Base-by-base conservation (phyloP, 192 early-diverging fungal genomes). In the Gaertneriomyces semiglobifer region DNA sequence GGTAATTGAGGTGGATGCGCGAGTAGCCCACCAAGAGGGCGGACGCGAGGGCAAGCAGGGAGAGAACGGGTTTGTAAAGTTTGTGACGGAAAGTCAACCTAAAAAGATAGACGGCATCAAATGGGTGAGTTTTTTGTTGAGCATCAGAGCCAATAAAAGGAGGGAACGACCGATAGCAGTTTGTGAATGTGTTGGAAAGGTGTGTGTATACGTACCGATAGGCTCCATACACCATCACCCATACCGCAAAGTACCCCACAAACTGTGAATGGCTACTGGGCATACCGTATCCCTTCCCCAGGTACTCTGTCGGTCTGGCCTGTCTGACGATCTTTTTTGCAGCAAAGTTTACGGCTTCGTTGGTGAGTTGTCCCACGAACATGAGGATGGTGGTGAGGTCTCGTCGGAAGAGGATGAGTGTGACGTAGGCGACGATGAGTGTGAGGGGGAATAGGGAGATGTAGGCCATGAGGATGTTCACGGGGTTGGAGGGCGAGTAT, bases 251-350 rank as follows among this genome's bases (percentile, higher is more conserved):
- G 70, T 80, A 93, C 42, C 81, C 79, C 67, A 92, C 88, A 66
- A 92, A 91, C 63, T 93, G 90, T 7, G 90, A 67, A 69, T 93
- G 92, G 40, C 81, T 84, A 7, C 87, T 89, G 7, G 92, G 92
- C 92, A 93, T 93, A 5, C 90, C 92, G 70, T 93, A 92, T 6
- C 88, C 89, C 11, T 76, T 74, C 3, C 88, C 87, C 38, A 90
- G 72, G 65, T 86, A 83, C 40, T 74, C 89, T 51, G 77, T 82
- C 4, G 92, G 92, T 53, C 92, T 70, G 44, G 80, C 77, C 64
- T 90, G 67, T 58, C 77, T 77, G 51, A 91, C 70, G 20, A 71
- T 60, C 53, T 74, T 62, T 72, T 93, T 93, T 4, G 89, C 65
- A 0, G 78, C 62, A 40, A 70, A 63, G 66, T 90, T 91, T 6